phyloP scores from a whole-genome alignment of 495 filamentous ascomycete species.

The Aspergillus saccharolyticus region DNA sequence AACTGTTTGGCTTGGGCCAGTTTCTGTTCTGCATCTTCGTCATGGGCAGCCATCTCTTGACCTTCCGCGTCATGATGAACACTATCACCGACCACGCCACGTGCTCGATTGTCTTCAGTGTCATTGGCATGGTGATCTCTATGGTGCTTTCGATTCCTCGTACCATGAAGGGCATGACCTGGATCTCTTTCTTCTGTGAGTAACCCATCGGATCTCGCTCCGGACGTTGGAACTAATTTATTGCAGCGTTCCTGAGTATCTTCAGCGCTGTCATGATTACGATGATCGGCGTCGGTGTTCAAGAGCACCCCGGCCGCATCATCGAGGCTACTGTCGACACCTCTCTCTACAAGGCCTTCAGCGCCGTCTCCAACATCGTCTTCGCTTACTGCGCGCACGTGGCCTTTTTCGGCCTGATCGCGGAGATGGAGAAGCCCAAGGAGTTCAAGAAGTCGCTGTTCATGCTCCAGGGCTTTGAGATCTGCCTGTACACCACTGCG shows the following conservation, averaged over 20 bases:
- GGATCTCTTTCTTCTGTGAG: constrained; percentile 1
- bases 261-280: constrained; percentile 61
- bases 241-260: constrained; percentile 47
- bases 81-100: constrained; percentile 3
- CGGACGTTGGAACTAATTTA: neutral
- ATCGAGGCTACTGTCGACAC: constrained; percentile 18
- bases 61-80: constrained; percentile 5
- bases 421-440: constrained; percentile 63
- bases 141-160: neutral
- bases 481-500: constrained; percentile 53
- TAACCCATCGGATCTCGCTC: neutral
- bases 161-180: constrained; percentile 6
- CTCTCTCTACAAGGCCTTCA: constrained; percentile 26
- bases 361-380: constrained; percentile 34
- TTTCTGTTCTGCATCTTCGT: constrained; percentile 6
- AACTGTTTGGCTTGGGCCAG: constrained; percentile 4
- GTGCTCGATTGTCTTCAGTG: constrained; percentile 4
- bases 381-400: constrained; percentile 54
- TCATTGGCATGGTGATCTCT: constrained; percentile 1
- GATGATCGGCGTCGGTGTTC: constrained; percentile 59
- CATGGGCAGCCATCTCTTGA: constrained; percentile 3
- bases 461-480: constrained; percentile 59
- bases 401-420: constrained; percentile 71
- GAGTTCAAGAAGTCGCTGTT: constrained; percentile 63
- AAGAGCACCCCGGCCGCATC: constrained; percentile 20